Percentiles rank a stretch among this genome's conserved stretches.
phyloP scores from a whole-genome alignment of 2,329 filamentous ascomycete species.

The Atkinsonella hypoxylon region DNA sequence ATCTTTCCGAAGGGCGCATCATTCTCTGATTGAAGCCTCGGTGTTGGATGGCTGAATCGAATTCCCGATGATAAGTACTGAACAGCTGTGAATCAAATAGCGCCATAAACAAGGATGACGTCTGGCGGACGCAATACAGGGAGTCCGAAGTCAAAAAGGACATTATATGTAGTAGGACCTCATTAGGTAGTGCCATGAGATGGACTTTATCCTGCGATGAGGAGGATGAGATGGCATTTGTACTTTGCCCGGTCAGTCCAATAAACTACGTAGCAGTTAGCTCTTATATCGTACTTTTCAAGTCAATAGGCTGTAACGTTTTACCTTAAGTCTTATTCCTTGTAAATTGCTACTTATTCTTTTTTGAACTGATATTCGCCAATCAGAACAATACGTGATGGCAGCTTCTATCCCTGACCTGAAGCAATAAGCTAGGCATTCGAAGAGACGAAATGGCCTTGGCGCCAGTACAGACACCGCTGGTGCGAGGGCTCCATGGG shows the following conservation, averaged over 20 bases:
- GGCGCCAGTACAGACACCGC: not conserved
- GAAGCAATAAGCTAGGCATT: not conserved
- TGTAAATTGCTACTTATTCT: not conserved
- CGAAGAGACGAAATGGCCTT: not conserved
- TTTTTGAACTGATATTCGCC: not conserved
- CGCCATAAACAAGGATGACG: not conserved
- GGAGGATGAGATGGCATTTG: not conserved
- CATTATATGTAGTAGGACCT: not conserved
- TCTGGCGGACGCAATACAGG: not conserved
- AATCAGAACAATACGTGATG: not conserved
- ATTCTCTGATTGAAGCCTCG: not conserved
- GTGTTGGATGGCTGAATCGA: not conserved
- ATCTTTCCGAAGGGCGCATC: not conserved
- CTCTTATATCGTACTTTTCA: not conserved
- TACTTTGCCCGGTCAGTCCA: not conserved
- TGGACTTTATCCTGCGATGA: not conserved
- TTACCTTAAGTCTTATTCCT: not conserved
- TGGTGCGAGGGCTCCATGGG: not conserved
- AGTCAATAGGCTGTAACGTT: not conserved
- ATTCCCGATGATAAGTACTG: not conserved
- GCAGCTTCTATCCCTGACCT: not conserved
- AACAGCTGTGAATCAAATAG: not conserved
- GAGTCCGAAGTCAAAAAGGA: not conserved
- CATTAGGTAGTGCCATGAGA: not conserved
- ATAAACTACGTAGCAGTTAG: not conserved